Conservation (phyloP, 257 asterid species). For the Fraxinus excelsior region DNA sequence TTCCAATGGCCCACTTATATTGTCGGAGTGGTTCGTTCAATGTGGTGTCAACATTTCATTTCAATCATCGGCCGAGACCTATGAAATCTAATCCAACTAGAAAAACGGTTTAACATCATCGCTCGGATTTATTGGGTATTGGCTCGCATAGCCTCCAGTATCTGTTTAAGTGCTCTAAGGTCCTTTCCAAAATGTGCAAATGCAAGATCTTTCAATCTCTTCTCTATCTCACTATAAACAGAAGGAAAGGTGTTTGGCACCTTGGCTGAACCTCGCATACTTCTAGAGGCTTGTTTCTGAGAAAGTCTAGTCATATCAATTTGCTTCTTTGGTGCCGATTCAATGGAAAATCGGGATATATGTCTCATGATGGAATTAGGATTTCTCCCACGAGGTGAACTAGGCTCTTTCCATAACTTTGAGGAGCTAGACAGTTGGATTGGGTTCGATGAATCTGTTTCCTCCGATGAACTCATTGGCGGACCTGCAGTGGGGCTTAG, state of each 20-base stretch:
- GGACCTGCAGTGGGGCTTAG: too few species aligned
- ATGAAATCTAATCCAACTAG: too few species aligned
- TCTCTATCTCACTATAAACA: slow-evolving; percentile 90
- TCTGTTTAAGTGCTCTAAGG: slow-evolving; percentile 96
- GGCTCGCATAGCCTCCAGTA: slow-evolving; percentile 88
- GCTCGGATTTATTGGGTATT: too few species aligned
- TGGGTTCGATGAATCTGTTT: slow-evolving; percentile 26
- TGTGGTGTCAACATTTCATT: too few species aligned
- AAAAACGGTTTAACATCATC: too few species aligned
- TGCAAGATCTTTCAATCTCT: slow-evolving; percentile 80
- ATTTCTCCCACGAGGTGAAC: slow-evolving; percentile 70
- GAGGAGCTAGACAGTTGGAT: slow-evolving; percentile 35
- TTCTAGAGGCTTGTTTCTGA: slow-evolving; percentile 44
- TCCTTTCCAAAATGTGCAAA: slow-evolving; percentile 88
- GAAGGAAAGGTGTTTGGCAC: slow-evolving; percentile 54
- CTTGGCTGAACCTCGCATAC: slow-evolving; percentile 43
- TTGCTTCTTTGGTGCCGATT: slow-evolving; percentile 93
- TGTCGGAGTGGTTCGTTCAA: too few species aligned
- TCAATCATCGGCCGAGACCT: too few species aligned
- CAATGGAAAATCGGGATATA: slow-evolving; percentile 66
- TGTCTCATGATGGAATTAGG: slow-evolving; percentile 65
- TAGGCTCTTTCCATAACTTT: slow-evolving; percentile 59
- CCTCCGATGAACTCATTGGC: slow-evolving; percentile 30
- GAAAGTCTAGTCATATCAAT: slow-evolving; percentile 46
- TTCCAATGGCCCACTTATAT: too few species aligned